A percentile compares a stretch with the other conserved stretches of the same genome.
phyloP scores from a whole-genome alignment of 2,329 filamentous ascomycete genomes.

The Apiospora saccharicola region DNA sequence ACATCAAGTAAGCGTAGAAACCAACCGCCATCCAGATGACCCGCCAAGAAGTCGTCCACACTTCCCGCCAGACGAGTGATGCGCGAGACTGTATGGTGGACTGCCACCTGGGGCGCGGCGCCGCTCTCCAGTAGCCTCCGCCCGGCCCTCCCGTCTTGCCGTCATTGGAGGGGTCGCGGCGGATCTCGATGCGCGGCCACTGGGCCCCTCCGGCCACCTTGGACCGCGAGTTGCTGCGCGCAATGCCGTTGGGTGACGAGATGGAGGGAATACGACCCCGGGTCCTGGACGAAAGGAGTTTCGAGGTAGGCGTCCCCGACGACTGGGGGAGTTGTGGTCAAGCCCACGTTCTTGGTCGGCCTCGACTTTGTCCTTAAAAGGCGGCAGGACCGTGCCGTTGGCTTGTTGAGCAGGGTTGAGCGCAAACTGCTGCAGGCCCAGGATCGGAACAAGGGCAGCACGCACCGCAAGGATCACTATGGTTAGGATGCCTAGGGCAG shows the following conservation, averaged over 20 bases:
- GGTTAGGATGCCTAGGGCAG: constrained; percentile 63
- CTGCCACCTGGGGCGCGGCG: constrained; percentile 31
- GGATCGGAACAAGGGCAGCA: constrained; percentile 63
- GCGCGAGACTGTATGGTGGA: constrained; percentile 37
- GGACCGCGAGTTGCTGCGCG: constrained; percentile 34
- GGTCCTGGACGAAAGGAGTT: constrained; percentile 42
- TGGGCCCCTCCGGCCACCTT: constrained; percentile 28
- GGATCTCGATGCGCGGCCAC: constrained; percentile 59
- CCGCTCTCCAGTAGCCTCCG: constrained; percentile 37
- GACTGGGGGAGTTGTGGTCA: constrained; percentile 35
- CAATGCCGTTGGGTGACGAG: constrained; percentile 30
- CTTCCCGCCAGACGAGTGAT: constrained; percentile 63
- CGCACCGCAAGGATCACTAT: constrained; percentile 59
- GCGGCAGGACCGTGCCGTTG: constrained; percentile 48
- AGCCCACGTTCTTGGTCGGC: constrained; percentile 43
- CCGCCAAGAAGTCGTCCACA: constrained; percentile 66
- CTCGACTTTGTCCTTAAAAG: constrained; percentile 63
- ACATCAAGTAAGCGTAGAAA: constrained; percentile 73
- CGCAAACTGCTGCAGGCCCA: constrained; percentile 62
- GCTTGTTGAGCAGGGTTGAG: constrained; percentile 43
- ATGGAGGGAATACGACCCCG: constrained; percentile 39
- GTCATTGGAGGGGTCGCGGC: constrained; percentile 53
- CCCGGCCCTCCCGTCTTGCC: constrained; percentile 40
- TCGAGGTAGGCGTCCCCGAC: constrained; percentile 46
- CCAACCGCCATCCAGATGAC: constrained; percentile 69